Percentiles rank a stretch among this genome's conserved stretches.
Evolutionary conservation across 2,329 filamentous ascomycete genomes (phyloP).

Genomic region (Aspergillus alliaceus): DNA sequence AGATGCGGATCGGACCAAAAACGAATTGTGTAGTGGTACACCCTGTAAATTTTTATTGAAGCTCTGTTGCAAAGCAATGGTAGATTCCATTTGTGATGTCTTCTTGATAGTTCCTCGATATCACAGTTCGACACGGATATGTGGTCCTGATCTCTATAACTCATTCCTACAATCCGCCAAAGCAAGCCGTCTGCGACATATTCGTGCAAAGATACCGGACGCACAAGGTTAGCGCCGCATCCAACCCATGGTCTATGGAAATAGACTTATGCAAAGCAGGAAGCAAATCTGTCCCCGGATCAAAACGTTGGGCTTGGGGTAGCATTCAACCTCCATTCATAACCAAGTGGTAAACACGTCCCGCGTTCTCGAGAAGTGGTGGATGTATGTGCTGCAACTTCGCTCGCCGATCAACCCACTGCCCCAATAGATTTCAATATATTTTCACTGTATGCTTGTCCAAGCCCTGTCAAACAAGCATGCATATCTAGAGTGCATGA

Average conservation of each 20-base stretch:
- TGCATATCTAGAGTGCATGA: neutral
- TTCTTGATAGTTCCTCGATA: neutral
- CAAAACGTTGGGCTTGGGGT: neutral
- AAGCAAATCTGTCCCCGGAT: neutral
- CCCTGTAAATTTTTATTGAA: neutral
- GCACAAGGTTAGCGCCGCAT: neutral
- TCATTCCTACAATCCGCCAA: neutral
- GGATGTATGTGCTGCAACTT: slow-evolving; percentile 7
- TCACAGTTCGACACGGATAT: neutral
- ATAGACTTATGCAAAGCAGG: neutral
- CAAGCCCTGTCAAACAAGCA: neutral
- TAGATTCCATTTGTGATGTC: too few relatives aligned
- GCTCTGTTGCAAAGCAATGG: too few relatives aligned
- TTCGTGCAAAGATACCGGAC: neutral
- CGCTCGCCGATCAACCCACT: neutral
- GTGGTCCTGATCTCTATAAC: neutral
- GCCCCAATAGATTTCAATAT: neutral
- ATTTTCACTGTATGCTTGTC: neutral
- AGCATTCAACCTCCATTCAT: neutral
- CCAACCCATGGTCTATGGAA: neutral
- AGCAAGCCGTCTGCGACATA: neutral
- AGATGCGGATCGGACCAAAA: neutral
- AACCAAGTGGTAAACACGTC: neutral
- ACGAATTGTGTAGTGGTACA: neutral
- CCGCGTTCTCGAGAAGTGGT: neutral